These are phyloP conservation scores for Talinum fruticosum DNA, from an alignment of 148 eudicot species.

Conservation along the genomic window DNA sequence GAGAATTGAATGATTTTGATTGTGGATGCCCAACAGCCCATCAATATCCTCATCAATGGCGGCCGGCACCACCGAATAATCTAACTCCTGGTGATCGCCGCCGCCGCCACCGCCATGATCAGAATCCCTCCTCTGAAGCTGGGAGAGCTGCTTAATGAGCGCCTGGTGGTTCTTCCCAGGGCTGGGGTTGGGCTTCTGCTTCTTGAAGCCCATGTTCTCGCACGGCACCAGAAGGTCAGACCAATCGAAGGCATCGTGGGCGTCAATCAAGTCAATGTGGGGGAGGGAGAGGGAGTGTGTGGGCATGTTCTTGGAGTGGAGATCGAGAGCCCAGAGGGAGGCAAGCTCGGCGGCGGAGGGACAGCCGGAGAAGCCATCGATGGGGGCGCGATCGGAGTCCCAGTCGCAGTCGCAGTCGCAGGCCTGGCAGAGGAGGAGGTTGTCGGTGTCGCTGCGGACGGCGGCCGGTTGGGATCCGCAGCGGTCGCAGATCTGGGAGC, in stretches of 20 bases:
- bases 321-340: constrained; percentile 46
- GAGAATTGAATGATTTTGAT: too few species aligned
- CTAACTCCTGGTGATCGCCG: neutral
- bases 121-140: constrained; percentile 25
- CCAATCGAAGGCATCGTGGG: constrained; percentile 22
- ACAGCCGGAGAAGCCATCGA: constrained; percentile 53
- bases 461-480: constrained; percentile 52
- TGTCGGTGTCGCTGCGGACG: constrained; percentile 27
- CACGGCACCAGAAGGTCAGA: constrained; percentile 36
- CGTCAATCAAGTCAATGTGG: neutral
- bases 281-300: neutral
- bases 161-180: constrained; percentile 38
- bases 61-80: constrained; percentile 15
- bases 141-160: constrained; percentile 49
- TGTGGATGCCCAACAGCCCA: neutral
- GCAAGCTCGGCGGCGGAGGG: constrained; percentile 56
- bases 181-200: neutral
- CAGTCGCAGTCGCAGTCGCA: constrained; percentile 60
- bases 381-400: constrained; percentile 39
- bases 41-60: neutral
- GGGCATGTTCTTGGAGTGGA: constrained; percentile 8
- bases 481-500: constrained; percentile 70
- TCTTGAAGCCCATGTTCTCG: neutral
- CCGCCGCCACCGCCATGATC: neutral
- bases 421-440: constrained; percentile 47